These are phyloP conservation scores for Plasmodium fragile DNA, from an alignment of 169 alveolate genomes.

Conservation along the genomic window DNA sequence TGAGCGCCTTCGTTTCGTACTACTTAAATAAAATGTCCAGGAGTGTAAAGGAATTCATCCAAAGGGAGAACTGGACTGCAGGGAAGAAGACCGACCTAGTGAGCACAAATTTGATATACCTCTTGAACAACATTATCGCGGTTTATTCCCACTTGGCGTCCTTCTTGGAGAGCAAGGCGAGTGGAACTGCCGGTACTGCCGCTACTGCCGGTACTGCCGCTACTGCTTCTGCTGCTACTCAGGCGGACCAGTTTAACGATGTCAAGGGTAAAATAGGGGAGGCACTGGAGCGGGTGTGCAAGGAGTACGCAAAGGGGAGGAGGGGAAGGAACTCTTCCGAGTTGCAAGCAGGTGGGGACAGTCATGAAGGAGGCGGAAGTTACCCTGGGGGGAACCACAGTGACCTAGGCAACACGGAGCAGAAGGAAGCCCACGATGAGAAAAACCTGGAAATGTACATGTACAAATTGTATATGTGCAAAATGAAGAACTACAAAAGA, in stretches of 20 bases:
- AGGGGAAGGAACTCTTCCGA: neutral
- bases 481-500: conserved; percentile 71
- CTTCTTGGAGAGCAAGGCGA: conserved; percentile 10
- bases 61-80: conserved; percentile 4
- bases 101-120: conserved; percentile 44
- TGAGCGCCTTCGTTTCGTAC: conserved; percentile 40
- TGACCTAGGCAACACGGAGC: neutral
- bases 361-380: neutral
- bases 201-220: neutral
- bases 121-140: conserved; percentile 23
- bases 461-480: conserved; percentile 58
- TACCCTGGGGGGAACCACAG: neutral
- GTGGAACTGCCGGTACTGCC: neutral
- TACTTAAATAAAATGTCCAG: conserved; percentile 38
- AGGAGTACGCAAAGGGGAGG: neutral
- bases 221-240: neutral
- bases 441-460: conserved; percentile 69
- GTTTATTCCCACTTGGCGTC: conserved; percentile 12
- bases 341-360: neutral
- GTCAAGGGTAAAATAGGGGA: conserved; percentile 9
- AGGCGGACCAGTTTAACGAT: neutral
- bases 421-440: neutral
- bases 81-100: conserved; percentile 1
- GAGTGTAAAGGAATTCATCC: conserved; percentile 6
- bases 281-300: conserved; percentile 15